A percentile compares a stretch with the other conserved stretches of the same genome.
These are phyloP conservation scores for Aureobasidium vineae DNA, from an alignment of 2,329 filamentous ascomycete genomes.

Conservation along the genomic window DNA sequence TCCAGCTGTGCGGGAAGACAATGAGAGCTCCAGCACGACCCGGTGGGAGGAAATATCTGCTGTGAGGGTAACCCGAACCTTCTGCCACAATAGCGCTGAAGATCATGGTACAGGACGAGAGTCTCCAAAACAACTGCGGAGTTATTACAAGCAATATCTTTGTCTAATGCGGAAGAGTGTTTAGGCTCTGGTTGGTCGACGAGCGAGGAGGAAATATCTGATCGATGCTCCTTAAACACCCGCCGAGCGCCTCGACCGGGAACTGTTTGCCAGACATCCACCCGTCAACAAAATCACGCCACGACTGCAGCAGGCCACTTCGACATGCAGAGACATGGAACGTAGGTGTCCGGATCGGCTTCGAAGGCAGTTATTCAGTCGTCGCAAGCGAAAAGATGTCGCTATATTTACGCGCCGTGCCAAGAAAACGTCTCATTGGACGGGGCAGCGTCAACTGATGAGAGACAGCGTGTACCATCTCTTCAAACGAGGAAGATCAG, in stretches of 20 bases:
- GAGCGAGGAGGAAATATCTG: no score
- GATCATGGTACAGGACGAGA: no score
- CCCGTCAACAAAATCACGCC: background rate
- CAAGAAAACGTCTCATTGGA: conserved; percentile 11
- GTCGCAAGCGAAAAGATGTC: background rate
- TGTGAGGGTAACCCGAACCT: no score
- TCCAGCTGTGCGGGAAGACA: no score
- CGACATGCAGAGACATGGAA: background rate
- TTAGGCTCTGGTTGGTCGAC: no score
- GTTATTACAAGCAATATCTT: no score
- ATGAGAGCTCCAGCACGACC: no score
- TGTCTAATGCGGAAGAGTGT: no score
- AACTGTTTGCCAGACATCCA: background rate
- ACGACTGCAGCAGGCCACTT: background rate
- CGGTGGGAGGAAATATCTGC: no score
- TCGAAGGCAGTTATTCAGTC: background rate
- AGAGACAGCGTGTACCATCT: conserved; percentile 20
- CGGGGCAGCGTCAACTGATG: conserved; percentile 18
- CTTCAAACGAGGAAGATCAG: background rate
- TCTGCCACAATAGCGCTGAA: no score
- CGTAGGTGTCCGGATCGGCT: background rate
- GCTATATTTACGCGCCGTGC: conserved; percentile 12
- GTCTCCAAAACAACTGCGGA: no score
- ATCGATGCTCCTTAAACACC: background rate
- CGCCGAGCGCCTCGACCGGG: conserved; percentile 12